phyloP scores from a whole-genome alignment of 2,329 filamentous ascomycete genomes.

The Aspergillus alliaceus region DNA sequence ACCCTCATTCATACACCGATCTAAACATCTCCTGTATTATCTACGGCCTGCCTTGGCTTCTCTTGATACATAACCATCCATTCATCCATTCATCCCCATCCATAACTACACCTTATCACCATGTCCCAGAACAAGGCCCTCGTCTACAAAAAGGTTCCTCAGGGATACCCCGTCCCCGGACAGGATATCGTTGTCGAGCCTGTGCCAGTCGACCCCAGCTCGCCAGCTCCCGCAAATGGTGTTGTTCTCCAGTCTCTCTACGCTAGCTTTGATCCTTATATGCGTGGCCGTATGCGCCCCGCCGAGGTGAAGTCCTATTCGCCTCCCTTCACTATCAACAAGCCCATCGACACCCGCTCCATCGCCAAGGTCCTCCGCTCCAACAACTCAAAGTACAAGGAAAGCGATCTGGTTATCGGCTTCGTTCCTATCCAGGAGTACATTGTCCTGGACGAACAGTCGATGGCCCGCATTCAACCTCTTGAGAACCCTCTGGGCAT shows the following conservation, averaged over 20 bases:
- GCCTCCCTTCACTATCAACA: conserved; percentile 60
- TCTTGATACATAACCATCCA: neutral
- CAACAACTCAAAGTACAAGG: conserved; percentile 60
- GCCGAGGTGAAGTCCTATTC: conserved; percentile 66
- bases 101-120: conserved; percentile 11
- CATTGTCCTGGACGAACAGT: conserved; percentile 54
- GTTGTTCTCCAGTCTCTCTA: conserved; percentile 70
- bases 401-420: conserved; percentile 66
- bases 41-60: too few species aligned
- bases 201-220: conserved; percentile 62
- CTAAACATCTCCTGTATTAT: too few species aligned
- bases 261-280: conserved; percentile 80
- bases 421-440: conserved; percentile 69
- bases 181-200: conserved; percentile 69
- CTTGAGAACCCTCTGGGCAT: conserved; percentile 65
- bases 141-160: conserved; percentile 69
- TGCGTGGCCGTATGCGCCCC: conserved; percentile 75
- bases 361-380: conserved; percentile 72
- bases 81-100: neutral
- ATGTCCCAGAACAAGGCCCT: conserved; percentile 67
- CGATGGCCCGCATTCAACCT: conserved; percentile 48
- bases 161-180: conserved; percentile 66
- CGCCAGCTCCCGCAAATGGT: conserved; percentile 61
- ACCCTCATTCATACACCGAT: neutral
- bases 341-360: conserved; percentile 64